These are phyloP conservation scores for Neolecta irregularis DNA, from an alignment of 1,139 yeast species.

Conservation along the genomic window DNA sequence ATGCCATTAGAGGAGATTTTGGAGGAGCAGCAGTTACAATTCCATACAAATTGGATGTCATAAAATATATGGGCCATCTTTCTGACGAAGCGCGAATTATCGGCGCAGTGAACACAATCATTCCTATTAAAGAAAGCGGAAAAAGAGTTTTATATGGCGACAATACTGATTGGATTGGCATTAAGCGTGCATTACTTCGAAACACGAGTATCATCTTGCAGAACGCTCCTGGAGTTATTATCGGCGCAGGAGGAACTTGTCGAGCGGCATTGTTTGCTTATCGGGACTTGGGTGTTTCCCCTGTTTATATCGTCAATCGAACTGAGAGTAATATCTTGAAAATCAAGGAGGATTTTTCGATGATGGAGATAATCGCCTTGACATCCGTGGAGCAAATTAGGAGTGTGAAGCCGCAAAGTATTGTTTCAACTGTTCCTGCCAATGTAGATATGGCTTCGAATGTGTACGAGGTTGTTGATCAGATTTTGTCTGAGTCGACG, in stretches of 20 bases:
- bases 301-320: constrained; percentile 69
- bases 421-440: constrained; percentile 82
- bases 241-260: constrained; percentile 97
- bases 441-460: constrained; percentile 52
- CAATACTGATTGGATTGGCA: constrained; percentile 94
- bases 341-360: constrained; percentile 41
- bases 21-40: constrained; percentile 20
- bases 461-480: constrained; percentile 31
- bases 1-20: constrained; percentile 9
- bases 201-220: constrained; percentile 39
- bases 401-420: constrained; percentile 35
- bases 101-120: constrained; percentile 88
- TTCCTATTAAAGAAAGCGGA: constrained; percentile 25
- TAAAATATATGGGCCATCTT: constrained; percentile 20
- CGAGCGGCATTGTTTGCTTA: constrained; percentile 89
- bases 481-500: constrained; percentile 4
- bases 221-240: constrained; percentile 45
- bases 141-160: constrained; percentile 44
- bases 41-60: constrained; percentile 17
- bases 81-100: constrained; percentile 59
- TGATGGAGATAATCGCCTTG: constrained; percentile 40
- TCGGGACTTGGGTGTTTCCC: constrained; percentile 57
- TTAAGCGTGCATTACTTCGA: constrained; percentile 46
- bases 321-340: constrained; percentile 50
- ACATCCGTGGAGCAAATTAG: constrained; percentile 19